phyloP scores from a whole-genome alignment of 2,329 filamentous ascomycete species.

The Hawksworthiomyces lignivorus region DNA sequence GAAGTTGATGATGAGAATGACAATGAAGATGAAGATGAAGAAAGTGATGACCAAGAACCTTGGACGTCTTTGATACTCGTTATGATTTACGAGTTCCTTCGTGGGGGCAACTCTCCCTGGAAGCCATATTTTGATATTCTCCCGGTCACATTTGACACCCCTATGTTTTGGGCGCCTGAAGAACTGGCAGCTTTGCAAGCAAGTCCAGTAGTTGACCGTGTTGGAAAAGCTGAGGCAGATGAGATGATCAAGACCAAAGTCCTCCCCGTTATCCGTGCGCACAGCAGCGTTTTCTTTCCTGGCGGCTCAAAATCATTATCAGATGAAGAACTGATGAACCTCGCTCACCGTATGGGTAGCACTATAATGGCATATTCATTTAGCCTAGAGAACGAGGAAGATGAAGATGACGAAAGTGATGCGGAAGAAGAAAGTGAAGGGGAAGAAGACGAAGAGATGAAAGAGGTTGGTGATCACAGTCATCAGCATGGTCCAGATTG shows the following conservation, averaged over 20 bases:
- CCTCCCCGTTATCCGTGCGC: constrained; percentile 40
- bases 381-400: constrained; percentile 52
- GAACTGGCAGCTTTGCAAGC: constrained; percentile 70
- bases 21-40: constrained; percentile 31
- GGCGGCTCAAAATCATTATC: constrained; percentile 23
- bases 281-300: constrained; percentile 39
- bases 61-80: constrained; percentile 62
- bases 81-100: constrained; percentile 69
- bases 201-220: constrained; percentile 66
- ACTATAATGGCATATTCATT: constrained; percentile 92
- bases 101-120: constrained; percentile 58
- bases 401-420: constrained; percentile 20
- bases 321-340: constrained; percentile 37
- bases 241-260: constrained; percentile 53
- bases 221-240: constrained; percentile 67
- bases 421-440: constrained; percentile 52
- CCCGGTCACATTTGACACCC: constrained; percentile 65
- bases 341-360: constrained; percentile 75
- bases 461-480: neutral
- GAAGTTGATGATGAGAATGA: constrained; percentile 26
- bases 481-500: constrained; percentile 32
- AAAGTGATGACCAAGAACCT: constrained; percentile 34
- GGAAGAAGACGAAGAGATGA: constrained; percentile 26
- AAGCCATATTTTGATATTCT: constrained; percentile 70
- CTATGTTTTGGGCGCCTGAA: constrained; percentile 77